Base-by-base conservation (phyloP, 257 asterid species). In the Cinchona pubescens region DNA sequence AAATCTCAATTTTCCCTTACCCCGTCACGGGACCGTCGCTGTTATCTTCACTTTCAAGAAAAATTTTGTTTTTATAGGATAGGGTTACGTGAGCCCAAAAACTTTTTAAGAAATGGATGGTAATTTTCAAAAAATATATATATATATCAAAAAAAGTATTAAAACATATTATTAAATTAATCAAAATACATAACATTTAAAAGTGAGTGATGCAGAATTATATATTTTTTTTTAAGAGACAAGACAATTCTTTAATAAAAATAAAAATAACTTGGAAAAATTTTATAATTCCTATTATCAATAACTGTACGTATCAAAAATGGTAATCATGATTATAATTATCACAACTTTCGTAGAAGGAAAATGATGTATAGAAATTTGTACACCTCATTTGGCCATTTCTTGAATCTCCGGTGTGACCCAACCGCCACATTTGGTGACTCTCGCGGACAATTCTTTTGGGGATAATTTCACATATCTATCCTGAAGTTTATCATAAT, bases 1-100 rank as follows among this genome's bases (percentile, higher is more conserved):
- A 34, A n/a, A 12, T 32, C 74, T 34, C 75, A 34, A n/a, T 19
- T 32, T 32, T 51, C 51, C 45, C n/a, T 13, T 32, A 48, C 53
- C 12, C 74, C 61, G 63, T 65, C 82, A 72, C 75, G 67, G 72
- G 55, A 21, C 75, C 38, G 70, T 69, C 63, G 53, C 70, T 13
- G 67, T 49, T 32, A 11, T 15, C 64, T 7, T 5, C 30, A 5
- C 21, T 34, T 43, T 29, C 48, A 35, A 65, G 34, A 5, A 2
- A 16, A 0, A n/a, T 8, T 34, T 7, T 7, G 25, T 49, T 40
- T 40, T 64, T 35, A 0, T 9, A 29, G 14, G 27, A 64, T 43
- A 5, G 60, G 30, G 61, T 55, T 13, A 14, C 61, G 30, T 23
- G 61, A 29, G 29, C 60, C 61, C n/a, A 21, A 8, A 40, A 40